A percentile compares a stretch with the other conserved stretches of the same genome.
Evolutionary conservation across 1,284 basidiomycete species (phyloP).

Genomic region (Phlebopus sp.): DNA sequence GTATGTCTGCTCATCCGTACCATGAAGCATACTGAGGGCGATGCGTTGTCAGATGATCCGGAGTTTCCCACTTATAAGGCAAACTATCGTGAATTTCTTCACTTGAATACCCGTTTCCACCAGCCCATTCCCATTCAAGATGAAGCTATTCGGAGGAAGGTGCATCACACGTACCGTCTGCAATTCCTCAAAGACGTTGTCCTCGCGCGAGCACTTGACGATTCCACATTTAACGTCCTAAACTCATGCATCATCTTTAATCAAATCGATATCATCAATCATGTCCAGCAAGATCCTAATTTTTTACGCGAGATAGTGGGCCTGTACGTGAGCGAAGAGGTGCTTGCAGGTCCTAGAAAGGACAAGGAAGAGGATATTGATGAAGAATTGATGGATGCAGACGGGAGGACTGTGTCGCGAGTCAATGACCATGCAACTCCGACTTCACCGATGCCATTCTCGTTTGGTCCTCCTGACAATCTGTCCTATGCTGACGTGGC

Average conservation of each 20-base stretch:
- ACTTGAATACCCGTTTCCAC: constrained; percentile 78
- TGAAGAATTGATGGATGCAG: constrained; percentile 21
- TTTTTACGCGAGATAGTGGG: constrained; percentile 80
- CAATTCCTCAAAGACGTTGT: constrained; percentile 98
- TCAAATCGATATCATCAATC: constrained; percentile 95
- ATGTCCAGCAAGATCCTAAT: constrained; percentile 76
- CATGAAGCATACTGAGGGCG: constrained; percentile 10
- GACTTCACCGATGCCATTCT: constrained; percentile 37
- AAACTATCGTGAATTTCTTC: constrained; percentile 91
- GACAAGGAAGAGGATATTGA: constrained; percentile 30
- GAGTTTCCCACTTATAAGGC: constrained; percentile 96
- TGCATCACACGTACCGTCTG: constrained; percentile 95
- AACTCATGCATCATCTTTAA: constrained; percentile 99
- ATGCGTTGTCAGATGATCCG: constrained; percentile 74
- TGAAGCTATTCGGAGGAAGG: constrained; percentile 73
- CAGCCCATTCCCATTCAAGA: constrained; percentile 85
- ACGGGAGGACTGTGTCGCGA: constrained; percentile 29
- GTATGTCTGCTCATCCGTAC: constrained; percentile 46
- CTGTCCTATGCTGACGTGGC: constrained; percentile 49
- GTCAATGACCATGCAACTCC: constrained; percentile 24
- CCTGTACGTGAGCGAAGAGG: constrained; percentile 71
- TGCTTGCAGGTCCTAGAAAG: constrained; percentile 39
- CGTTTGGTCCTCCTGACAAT: constrained; percentile 50
- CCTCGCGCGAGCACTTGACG: constrained; percentile 90
- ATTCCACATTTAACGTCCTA: constrained; percentile 95